A percentile compares a stretch with the other conserved stretches of the same genome.
These are phyloP conservation scores for Flaveria sonorensis DNA, from an alignment of 129 eudicot species.

Conservation along the genomic window DNA sequence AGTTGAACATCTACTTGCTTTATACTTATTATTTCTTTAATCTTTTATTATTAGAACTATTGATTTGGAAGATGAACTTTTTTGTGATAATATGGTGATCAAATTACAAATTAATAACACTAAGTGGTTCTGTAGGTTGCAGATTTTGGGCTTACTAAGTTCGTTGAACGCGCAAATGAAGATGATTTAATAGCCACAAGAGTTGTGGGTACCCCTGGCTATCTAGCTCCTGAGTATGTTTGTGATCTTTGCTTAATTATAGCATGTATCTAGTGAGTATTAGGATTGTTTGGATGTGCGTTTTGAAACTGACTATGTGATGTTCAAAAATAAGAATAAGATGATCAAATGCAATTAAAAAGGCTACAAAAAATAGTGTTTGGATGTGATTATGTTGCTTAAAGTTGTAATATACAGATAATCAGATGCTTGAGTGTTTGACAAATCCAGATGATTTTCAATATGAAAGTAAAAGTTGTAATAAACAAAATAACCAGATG, in stretches of 20 bases:
- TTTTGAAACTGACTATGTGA: not conserved
- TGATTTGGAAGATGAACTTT: not conserved
- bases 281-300: not conserved
- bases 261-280: not conserved
- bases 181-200: conserved; percentile 39
- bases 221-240: conserved; percentile 49
- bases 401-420: not conserved
- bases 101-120: conserved; percentile 13
- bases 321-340: not conserved
- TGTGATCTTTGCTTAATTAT: not conserved
- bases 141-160: conserved; percentile 45
- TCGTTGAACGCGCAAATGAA: conserved; percentile 40
- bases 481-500: not conserved
- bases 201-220: conserved; percentile 52
- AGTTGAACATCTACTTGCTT: not conserved
- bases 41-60: not conserved
- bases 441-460: too few species aligned
- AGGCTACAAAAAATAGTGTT: not conserved
- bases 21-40: too few species aligned
- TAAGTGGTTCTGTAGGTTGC: conserved; percentile 34
- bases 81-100: conserved; percentile 1
- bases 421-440: too few species aligned
- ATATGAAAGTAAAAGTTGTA: not conserved
- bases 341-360: not conserved
- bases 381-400: not conserved